phyloP scores from a whole-genome alignment of 2,329 filamentous ascomycete species.

The Zymoseptoria crescenta region DNA sequence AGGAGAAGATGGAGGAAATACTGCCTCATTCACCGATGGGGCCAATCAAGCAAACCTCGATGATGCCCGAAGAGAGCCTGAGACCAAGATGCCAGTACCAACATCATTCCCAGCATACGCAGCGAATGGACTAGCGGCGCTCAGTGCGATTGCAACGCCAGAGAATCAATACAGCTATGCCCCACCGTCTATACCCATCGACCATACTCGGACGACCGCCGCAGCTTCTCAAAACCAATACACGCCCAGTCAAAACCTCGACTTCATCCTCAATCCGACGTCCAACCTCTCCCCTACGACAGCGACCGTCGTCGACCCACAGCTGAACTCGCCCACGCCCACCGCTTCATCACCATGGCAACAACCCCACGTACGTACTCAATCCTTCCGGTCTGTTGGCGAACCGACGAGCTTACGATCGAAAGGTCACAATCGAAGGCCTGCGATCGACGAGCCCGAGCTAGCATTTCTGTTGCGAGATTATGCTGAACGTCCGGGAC shows the following conservation, averaged over 20 bases:
- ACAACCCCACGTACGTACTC: conserved; percentile 25
- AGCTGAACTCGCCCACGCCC: conserved; percentile 20
- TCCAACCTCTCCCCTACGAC: conserved; percentile 27
- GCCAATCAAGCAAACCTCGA: neutral
- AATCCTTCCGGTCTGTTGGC: conserved; percentile 17
- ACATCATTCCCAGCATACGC: neutral
- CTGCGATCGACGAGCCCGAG: conserved; percentile 24
- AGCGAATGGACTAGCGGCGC: conserved; percentile 47
- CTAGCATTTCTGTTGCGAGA: conserved; percentile 51
- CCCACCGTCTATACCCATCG: conserved; percentile 20
- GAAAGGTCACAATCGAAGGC: conserved; percentile 18
- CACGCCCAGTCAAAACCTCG: conserved; percentile 38
- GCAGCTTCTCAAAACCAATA: neutral
- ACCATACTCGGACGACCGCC: neutral
- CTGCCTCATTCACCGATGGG: neutral
- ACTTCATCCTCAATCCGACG: conserved; percentile 48
- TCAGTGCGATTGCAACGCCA: conserved; percentile 45
- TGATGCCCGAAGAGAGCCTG: neutral
- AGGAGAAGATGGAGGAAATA: conserved; percentile 13
- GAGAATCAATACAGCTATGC: conserved; percentile 32
- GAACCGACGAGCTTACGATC: conserved; percentile 25
- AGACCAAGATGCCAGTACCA: neutral
- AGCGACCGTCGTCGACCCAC: conserved; percentile 25
- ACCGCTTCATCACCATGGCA: conserved; percentile 3
- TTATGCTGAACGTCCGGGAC: conserved; percentile 51